phyloP scores from a whole-genome alignment of 306 rosid genomes.

The Phaseolus lunatus region DNA sequence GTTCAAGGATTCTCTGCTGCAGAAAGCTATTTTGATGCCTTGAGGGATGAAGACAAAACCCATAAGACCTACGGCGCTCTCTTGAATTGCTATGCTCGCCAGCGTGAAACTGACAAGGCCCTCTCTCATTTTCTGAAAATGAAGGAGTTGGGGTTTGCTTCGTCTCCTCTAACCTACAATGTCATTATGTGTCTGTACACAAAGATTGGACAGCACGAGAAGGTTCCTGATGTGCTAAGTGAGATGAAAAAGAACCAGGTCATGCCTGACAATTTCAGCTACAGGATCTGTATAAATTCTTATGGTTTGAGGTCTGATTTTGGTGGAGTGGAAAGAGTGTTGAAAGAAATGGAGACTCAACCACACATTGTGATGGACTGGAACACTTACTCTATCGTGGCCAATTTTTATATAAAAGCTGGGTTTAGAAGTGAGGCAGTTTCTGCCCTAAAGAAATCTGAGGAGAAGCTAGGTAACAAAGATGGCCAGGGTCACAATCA shows the following conservation, averaged over 20 bases:
- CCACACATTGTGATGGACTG: slow-evolving; percentile 74
- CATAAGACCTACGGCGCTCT: slow-evolving; percentile 80
- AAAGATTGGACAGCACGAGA: slow-evolving; percentile 71
- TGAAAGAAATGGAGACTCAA: slow-evolving; percentile 79
- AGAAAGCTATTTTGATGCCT: slow-evolving; percentile 65
- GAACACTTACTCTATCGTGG: slow-evolving; percentile 82
- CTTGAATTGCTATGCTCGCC: slow-evolving; percentile 84
- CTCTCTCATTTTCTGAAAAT: slow-evolving; percentile 73
- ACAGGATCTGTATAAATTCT: slow-evolving; percentile 85
- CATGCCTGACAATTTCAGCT: slow-evolving; percentile 79
- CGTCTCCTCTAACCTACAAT: slow-evolving; percentile 71
- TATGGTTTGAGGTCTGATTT: slow-evolving; percentile 68
- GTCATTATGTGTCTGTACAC: slow-evolving; percentile 82
- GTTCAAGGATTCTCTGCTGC: slow-evolving; percentile 68
- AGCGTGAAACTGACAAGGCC: slow-evolving; percentile 61
- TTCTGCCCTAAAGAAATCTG: slow-evolving; percentile 67
- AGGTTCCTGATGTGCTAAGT: slow-evolving; percentile 62
- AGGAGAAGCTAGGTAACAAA: slow-evolving; percentile 68
- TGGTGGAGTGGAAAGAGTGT: slow-evolving; percentile 61
- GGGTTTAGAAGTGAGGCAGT: slow-evolving; percentile 56
- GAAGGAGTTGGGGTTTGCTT: slow-evolving; percentile 79
- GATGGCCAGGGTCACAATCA: slow-evolving; percentile 72
- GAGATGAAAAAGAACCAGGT: slow-evolving; percentile 78
- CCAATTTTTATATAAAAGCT: slow-evolving; percentile 68
- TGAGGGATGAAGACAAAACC: slow-evolving; percentile 66